phyloP scores from a whole-genome alignment of 768 basidiomycete species.

The Boletus patriciae region DNA sequence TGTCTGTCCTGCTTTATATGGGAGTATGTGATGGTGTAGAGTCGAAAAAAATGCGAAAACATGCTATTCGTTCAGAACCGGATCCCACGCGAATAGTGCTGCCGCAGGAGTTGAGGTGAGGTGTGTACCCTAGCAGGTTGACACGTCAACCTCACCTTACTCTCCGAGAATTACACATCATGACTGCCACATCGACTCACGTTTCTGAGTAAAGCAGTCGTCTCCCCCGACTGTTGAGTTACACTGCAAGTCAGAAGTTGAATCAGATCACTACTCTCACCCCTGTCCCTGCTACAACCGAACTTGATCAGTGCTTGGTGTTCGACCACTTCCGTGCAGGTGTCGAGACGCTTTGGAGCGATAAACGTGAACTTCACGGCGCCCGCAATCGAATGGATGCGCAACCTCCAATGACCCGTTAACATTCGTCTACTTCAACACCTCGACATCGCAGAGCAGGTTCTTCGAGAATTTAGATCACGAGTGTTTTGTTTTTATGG shows the following conservation, averaged over 20 bases:
- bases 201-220: too few relatives aligned
- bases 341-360: constrained; percentile 22
- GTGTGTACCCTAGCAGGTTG: too few relatives aligned
- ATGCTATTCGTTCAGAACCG: not conserved
- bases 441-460: constrained; percentile 18
- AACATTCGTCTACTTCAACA: constrained; percentile 4
- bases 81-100: too few relatives aligned
- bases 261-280: constrained; percentile 15
- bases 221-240: too few relatives aligned
- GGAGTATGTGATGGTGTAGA: not conserved
- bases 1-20: constrained; percentile 2
- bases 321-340: constrained; percentile 21
- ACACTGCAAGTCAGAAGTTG: too few relatives aligned
- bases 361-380: constrained; percentile 10
- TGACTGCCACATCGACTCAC: too few relatives aligned
- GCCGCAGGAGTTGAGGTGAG: too few relatives aligned
- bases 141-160: too few relatives aligned
- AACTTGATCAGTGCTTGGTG: constrained; percentile 13
- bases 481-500: not conserved
- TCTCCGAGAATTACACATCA: too few relatives aligned
- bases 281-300: constrained; percentile 23
- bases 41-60: not conserved
- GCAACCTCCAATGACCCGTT: constrained; percentile 1
- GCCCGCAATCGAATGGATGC: constrained; percentile 2
- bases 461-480: constrained; percentile 21